A percentile compares a stretch with the other conserved stretches of the same genome.
phyloP scores from a whole-genome alignment of 345 rosid genomes.

The Tarenaya hassleriana region DNA sequence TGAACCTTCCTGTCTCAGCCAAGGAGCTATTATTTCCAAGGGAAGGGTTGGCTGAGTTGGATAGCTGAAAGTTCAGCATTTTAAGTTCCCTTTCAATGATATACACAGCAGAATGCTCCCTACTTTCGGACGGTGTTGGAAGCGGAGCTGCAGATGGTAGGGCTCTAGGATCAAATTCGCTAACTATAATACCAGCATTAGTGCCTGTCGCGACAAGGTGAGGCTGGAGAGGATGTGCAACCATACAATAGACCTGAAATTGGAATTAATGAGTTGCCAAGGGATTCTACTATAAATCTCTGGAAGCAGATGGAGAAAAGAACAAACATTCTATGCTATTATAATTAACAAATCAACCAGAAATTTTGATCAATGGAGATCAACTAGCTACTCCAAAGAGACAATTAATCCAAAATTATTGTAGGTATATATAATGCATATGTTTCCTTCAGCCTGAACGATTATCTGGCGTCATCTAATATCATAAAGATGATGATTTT shows the following conservation, averaged over 20 bases:
- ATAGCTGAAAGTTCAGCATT: conserved; percentile 78
- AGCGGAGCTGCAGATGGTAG: conserved; percentile 89
- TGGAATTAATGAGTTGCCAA: conserved; percentile 26
- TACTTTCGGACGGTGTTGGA: conserved; percentile 67
- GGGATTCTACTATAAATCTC: conserved; percentile 15
- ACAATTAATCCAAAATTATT: conserved; percentile 5
- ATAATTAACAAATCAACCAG: conserved; percentile 6
- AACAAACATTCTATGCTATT: conserved; percentile 1
- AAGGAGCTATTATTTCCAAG: conserved; percentile 86
- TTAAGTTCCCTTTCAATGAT: conserved; percentile 87
- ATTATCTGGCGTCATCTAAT: neutral
- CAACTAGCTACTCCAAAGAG: conserved; percentile 11
- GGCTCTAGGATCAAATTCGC: conserved; percentile 92
- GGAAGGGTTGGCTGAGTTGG: conserved; percentile 69
- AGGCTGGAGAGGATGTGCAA: conserved; percentile 95
- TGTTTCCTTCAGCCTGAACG: neutral
- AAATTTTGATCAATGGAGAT: conserved; percentile 2
- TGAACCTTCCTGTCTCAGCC: conserved; percentile 73
- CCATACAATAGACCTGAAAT: conserved; percentile 93
- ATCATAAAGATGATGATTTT: neutral
- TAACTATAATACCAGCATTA: conserved; percentile 83
- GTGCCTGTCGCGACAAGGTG: conserved; percentile 97
- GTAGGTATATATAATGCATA: neutral
- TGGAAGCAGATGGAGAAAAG: conserved; percentile 9
- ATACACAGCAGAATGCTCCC: conserved; percentile 92